Evolutionary conservation across 805 yeast genomes (phyloP).

Genomic region (Grigorovia jiainica): DNA sequence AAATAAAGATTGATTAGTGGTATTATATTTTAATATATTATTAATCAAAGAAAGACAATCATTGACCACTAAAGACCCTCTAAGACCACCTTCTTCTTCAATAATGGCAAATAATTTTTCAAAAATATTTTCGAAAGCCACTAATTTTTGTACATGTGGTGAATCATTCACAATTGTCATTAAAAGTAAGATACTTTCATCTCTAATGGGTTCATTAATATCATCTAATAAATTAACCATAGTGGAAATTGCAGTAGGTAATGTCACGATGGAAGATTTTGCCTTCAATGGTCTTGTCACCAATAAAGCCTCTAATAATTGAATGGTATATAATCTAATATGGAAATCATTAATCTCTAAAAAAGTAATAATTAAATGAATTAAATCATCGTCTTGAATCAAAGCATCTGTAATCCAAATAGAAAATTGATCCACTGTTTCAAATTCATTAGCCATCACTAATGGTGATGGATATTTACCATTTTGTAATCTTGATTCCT

Average conservation of each 20-base stretch:
- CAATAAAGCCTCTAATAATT: slow-evolving; percentile 73
- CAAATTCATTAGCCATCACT: slow-evolving; percentile 40
- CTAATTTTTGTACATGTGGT: slow-evolving; percentile 79
- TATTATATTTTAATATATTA: slow-evolving; percentile 68
- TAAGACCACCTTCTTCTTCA: slow-evolving; percentile 77
- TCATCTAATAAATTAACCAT: slow-evolving; percentile 57
- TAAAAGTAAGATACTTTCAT: slow-evolving; percentile 76
- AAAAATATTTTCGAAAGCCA: slow-evolving; percentile 90
- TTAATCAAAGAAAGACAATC: slow-evolving; percentile 74
- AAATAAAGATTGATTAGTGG: slow-evolving; percentile 83
- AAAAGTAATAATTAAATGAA: slow-evolving; percentile 38
- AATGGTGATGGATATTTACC: slow-evolving; percentile 75
- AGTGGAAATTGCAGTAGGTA: slow-evolving; percentile 73
- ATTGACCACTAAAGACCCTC: slow-evolving; percentile 84
- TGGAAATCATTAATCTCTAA: slow-evolving; percentile 62
- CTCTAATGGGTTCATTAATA: slow-evolving; percentile 74
- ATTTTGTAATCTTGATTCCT: slow-evolving; percentile 61
- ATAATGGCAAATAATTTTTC: slow-evolving; percentile 73
- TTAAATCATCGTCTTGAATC: slow-evolving; percentile 43
- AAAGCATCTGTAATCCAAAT: slow-evolving; percentile 93
- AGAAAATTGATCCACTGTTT: slow-evolving; percentile 69
- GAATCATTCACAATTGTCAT: slow-evolving; percentile 76
- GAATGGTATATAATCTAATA: slow-evolving; percentile 69
- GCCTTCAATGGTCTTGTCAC: slow-evolving; percentile 66
- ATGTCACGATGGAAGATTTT: slow-evolving; percentile 59